Evolutionary conservation across 768 basidiomycete species (phyloP).

Genomic region (Tulasnella sp.): DNA sequence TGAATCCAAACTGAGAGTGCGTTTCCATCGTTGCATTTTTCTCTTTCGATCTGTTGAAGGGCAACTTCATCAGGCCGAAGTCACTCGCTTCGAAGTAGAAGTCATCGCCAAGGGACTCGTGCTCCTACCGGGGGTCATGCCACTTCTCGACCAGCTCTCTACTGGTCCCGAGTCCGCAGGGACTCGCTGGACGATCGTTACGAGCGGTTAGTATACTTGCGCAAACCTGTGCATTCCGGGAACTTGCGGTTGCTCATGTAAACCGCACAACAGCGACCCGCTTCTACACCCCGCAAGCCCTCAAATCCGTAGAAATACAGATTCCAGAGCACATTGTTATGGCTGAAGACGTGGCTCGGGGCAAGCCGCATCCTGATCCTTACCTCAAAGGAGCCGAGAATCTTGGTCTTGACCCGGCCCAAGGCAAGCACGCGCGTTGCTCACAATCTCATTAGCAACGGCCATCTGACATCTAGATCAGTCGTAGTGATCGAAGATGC

Average conservation of each 20-base stretch:
- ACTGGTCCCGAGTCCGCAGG: constrained; percentile 36
- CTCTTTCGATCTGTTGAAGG: background rate
- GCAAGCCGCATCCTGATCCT: constrained; percentile 84
- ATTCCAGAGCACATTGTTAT: constrained; percentile 61
- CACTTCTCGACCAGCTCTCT: constrained; percentile 46
- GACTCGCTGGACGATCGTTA: constrained; percentile 81
- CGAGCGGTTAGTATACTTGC: constrained; percentile 51
- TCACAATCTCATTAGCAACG: constrained; percentile 33
- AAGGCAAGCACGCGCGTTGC: constrained; percentile 29
- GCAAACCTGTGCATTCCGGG: too few relatives aligned
- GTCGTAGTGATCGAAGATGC: constrained; percentile 89
- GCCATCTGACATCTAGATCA: background rate
- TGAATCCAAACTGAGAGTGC: constrained; percentile 5
- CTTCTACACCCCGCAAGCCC: constrained; percentile 65
- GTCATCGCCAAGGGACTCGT: constrained; percentile 53
- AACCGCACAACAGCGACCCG: constrained; percentile 58
- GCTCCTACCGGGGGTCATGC: constrained; percentile 58
- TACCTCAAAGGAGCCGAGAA: constrained; percentile 72
- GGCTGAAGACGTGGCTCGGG: constrained; percentile 64
- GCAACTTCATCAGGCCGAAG: constrained; percentile 51
- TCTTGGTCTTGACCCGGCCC: constrained; percentile 50
- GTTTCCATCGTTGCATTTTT: too few relatives aligned
- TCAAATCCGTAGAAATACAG: constrained; percentile 58
- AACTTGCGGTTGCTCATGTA: background rate
- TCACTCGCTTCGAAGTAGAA: constrained; percentile 71